Base-by-base conservation (phyloP, 257 asterid genomes). In the Solanum lignicaule region DNA sequence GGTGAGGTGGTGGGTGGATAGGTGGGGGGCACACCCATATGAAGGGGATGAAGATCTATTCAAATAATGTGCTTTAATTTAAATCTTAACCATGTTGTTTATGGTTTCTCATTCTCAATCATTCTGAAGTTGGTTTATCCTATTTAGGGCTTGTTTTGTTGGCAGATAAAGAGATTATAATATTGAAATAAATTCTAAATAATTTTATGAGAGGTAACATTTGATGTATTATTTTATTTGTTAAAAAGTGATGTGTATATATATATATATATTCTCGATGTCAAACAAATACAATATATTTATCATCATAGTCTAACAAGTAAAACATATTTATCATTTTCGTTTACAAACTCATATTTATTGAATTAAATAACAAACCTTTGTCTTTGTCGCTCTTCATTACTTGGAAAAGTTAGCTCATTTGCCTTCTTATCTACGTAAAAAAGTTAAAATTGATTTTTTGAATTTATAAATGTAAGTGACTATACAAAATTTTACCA, bases 21-120 rank as follows among this genome's bases (percentile, higher is more conserved):
- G 41, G 88, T 62, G 29, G 90, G 90, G 83, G 87, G 87, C 90
- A 89, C 21, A 23, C 88, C 88, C 89, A 86, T 86, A 86, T 89
- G 90, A 75, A 83, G 86, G 62, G 78, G 90, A 88, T 79, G 87
- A 85, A 65, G 85, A 89, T 89, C 81, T 82, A 84, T 90, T 73
- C 86, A 89, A 87, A 46, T 69, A 13, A 27, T 69, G 20, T 29
- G 20, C 84, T 88, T 62, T 87, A 89, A 43, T 43, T 43, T 43
- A 43, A 43, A 86, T 85, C 25, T 84, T 86, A 86, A 71, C 83
- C 87, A 65, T 25, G n/a, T 60, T 58, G 33, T 4, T 32, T 4
- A 25, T 66, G 18, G 32, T 27, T 66, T 86, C 85, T 74, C 33
- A 32, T 66, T 66, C 74, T 66, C 87, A 75, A 90, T 88, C 88